Evolutionary conservation across 352 stramenopile species (phyloP).

Genomic region (Globisporangium spinosum): DNA sequence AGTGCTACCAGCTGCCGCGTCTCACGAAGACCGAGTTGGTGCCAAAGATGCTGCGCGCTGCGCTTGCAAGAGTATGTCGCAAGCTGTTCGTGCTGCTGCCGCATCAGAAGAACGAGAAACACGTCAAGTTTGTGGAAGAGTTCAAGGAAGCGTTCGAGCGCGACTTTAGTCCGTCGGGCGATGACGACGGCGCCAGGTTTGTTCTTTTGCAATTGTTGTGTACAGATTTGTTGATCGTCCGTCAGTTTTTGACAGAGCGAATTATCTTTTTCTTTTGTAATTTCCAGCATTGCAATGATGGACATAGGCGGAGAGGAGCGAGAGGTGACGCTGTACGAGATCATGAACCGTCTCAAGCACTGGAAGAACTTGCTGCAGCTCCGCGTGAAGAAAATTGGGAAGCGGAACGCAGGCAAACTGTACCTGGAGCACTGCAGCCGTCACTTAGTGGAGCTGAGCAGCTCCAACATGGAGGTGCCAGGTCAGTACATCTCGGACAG

Average conservation of each 20-base stretch:
- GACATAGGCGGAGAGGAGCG: constrained; percentile 18
- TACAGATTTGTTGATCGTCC: no score
- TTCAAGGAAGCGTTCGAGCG: constrained; percentile 86
- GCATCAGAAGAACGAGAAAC: constrained; percentile 88
- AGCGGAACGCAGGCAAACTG: constrained; percentile 64
- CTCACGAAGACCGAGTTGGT: constrained; percentile 77
- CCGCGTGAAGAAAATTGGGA: constrained; percentile 73
- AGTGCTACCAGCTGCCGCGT: constrained; percentile 87
- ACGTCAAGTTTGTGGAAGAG: constrained; percentile 83
- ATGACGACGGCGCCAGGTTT: constrained; percentile 19
- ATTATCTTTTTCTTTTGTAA: neutral
- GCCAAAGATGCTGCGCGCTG: constrained; percentile 87
- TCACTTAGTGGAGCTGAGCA: constrained; percentile 86
- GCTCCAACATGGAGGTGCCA: constrained; percentile 87
- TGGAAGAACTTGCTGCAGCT: constrained; percentile 90
- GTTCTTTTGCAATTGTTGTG: constrained; percentile 1
- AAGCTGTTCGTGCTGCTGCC: constrained; percentile 88
- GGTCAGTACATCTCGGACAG: constrained; percentile 90
- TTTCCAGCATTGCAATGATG: constrained; percentile 19
- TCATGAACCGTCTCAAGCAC: constrained; percentile 88
- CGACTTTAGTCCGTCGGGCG: constrained; percentile 62
- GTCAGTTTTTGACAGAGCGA: no score
- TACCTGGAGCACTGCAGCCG: constrained; percentile 87
- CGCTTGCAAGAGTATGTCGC: constrained; percentile 88
- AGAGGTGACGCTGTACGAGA: constrained; percentile 66